phyloP scores from a whole-genome alignment of 208 protist genomes.

The Leishmania tropica region DNA sequence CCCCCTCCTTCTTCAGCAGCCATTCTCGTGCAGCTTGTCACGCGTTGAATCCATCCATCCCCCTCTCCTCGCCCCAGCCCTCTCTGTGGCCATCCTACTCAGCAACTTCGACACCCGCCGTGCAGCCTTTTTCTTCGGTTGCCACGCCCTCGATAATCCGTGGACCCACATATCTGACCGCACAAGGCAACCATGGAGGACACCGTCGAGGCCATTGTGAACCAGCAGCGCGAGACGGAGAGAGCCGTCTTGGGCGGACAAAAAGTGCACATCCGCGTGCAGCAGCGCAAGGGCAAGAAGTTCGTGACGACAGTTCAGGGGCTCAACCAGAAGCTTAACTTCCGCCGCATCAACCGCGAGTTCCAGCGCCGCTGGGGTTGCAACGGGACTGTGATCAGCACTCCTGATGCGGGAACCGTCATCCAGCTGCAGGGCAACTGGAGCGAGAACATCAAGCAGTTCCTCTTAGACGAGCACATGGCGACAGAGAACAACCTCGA shows the following conservation, averaged over 20 bases:
- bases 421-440: constrained; percentile 98
- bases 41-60: not conserved
- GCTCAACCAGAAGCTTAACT: constrained; percentile 92
- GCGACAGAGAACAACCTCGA: constrained; percentile 87
- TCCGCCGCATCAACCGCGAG: constrained; percentile 92
- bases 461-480: constrained; percentile 94
- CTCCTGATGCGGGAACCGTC: constrained; percentile 86
- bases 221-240: constrained; percentile 69
- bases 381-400: constrained; percentile 94
- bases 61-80: not conserved
- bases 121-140: constrained; percentile 6
- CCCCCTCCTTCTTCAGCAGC: not conserved
- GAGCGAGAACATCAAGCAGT: constrained; percentile 91
- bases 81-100: not conserved
- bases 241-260: constrained; percentile 60
- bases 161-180: not conserved
- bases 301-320: constrained; percentile 96
- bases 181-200: constrained; percentile 23
- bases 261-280: constrained; percentile 97
- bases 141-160: constrained; percentile 9
- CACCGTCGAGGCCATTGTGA: constrained; percentile 38
- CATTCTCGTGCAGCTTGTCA: not conserved
- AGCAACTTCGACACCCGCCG: not conserved
- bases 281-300: constrained; percentile 97
- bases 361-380: constrained; percentile 93